Conservation (phyloP, 345 rosid species). For the Gossypium anomalum region DNA sequence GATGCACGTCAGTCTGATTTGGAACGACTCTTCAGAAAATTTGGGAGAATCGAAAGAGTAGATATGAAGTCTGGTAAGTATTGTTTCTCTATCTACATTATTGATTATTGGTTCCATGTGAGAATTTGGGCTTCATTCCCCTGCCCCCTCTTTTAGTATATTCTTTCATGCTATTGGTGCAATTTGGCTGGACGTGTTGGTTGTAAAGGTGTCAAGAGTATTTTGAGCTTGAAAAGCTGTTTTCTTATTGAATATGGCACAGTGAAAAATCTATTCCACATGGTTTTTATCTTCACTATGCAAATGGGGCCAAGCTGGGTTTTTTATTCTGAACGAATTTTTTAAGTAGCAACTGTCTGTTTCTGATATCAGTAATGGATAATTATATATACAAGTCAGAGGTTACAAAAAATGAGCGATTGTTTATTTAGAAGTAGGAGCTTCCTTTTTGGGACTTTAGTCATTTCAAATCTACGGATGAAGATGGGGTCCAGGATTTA, state of each 20-base stretch:
- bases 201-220: background rate
- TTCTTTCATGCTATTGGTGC: background rate
- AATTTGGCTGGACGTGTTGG: background rate
- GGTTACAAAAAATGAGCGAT: background rate
- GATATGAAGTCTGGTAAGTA: conserved; percentile 92
- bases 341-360: background rate
- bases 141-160: background rate
- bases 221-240: background rate
- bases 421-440: background rate
- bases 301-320: background rate
- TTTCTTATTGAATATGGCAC: background rate
- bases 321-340: background rate
- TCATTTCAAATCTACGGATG: conserved; percentile 1
- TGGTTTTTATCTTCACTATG: background rate
- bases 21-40: conserved; percentile 76
- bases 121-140: background rate
- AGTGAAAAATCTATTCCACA: background rate
- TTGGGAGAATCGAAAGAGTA: conserved; percentile 84
- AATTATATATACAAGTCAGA: background rate
- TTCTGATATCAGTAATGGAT: background rate
- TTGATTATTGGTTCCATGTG: background rate
- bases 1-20: conserved; percentile 84
- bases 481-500: background rate
- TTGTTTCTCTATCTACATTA: background rate
- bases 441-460: background rate